A percentile compares a stretch with the other conserved stretches of the same genome.
Conservation (phyloP, 352 stramenopile species). For the Globisporangium yorkense region DNA sequence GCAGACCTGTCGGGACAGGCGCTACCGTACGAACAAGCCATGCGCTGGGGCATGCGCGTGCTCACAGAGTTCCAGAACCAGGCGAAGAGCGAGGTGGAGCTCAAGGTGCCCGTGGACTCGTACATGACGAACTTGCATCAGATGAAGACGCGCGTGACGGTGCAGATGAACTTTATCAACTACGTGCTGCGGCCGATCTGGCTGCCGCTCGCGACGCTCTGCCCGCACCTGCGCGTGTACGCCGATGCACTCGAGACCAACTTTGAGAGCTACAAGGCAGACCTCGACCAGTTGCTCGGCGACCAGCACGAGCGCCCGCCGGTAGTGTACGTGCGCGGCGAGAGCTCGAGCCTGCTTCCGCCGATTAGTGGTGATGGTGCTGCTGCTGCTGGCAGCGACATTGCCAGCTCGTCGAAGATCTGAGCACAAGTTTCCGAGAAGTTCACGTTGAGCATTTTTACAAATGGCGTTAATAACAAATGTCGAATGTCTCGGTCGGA, state of each 20-base stretch:
- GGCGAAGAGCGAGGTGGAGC: conserved; percentile 34
- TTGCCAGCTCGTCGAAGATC: too few relatives aligned
- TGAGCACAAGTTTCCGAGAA: too few relatives aligned
- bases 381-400: too few relatives aligned
- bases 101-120: conserved; percentile 35
- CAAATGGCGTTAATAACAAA: too few relatives aligned
- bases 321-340: conserved; percentile 29
- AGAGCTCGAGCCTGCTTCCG: conserved; percentile 30
- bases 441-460: too few relatives aligned
- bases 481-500: too few relatives aligned
- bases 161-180: conserved; percentile 74
- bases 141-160: conserved; percentile 4
- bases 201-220: conserved; percentile 39
- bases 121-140: conserved; percentile 36
- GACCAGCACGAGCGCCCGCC: conserved; percentile 19
- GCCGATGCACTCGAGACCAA: conserved; percentile 53
- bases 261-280: conserved; percentile 52
- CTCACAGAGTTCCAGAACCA: conserved; percentile 74
- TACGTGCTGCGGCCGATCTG: conserved; percentile 75
- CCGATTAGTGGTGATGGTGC: too few relatives aligned
- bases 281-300: conserved; percentile 41
- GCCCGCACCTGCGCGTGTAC: conserved; percentile 44
- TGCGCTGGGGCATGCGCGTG: conserved; percentile 55
- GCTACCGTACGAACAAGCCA: conserved; percentile 44
- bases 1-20: conserved; percentile 62